Conservation (phyloP, 371 early-diverging fungal genomes). For the Mucor plumbeus region DNA sequence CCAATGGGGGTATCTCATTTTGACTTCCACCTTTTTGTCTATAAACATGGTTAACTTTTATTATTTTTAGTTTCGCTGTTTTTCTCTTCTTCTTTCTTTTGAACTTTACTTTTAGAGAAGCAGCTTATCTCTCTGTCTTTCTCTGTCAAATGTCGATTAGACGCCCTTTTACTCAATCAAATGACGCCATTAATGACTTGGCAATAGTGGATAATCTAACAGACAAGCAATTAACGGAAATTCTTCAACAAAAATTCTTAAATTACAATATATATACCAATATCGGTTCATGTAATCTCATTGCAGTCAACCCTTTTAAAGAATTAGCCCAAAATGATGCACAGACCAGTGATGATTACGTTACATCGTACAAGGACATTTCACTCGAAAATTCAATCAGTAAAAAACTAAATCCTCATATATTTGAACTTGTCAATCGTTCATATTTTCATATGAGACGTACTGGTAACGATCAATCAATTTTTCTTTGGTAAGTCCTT, state of each 20-base stretch:
- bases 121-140: background rate
- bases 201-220: background rate
- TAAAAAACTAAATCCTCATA: constrained; percentile 68
- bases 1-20: background rate
- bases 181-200: constrained; percentile 8
- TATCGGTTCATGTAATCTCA: constrained; percentile 58
- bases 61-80: too few relatives aligned
- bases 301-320: constrained; percentile 61
- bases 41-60: background rate
- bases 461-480: constrained; percentile 78
- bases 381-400: constrained; percentile 36
- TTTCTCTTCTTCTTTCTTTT: too few relatives aligned
- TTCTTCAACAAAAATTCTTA: constrained; percentile 19
- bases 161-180: background rate
- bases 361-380: constrained; percentile 65
- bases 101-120: too few relatives aligned
- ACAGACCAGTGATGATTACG: constrained; percentile 67
- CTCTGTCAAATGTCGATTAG: background rate
- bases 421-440: constrained; percentile 71
- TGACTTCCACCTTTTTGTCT: background rate
- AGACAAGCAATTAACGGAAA: constrained; percentile 9
- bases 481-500: constrained; percentile 57
- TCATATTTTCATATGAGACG: constrained; percentile 77
- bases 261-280: constrained; percentile 59
- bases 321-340: constrained; percentile 54